Evolutionary conservation across 805 yeast species (phyloP).

Genomic region (Lipomyces spencermartinsiae): DNA sequence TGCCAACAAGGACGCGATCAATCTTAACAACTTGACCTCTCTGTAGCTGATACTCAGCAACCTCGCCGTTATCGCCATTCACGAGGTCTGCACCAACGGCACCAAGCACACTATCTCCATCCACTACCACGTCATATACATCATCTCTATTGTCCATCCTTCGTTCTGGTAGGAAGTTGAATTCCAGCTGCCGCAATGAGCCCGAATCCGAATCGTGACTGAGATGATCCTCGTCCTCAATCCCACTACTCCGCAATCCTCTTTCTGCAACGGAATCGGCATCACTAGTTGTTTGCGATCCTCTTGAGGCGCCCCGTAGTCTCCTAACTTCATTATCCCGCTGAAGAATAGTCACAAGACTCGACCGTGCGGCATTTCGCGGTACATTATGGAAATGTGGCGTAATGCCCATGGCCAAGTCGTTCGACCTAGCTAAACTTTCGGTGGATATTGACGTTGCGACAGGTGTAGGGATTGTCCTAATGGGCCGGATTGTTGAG

Average conservation of each 20-base stretch:
- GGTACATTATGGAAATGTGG: conserved; percentile 30
- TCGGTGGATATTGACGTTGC: conserved; percentile 31
- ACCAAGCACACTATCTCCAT: conserved; percentile 27
- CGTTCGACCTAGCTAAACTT: conserved; percentile 24
- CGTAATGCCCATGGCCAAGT: conserved; percentile 14
- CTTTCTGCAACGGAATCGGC: neutral
- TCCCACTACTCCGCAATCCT: conserved; percentile 4
- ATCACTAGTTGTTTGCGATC: conserved; percentile 2
- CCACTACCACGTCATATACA: conserved; percentile 17
- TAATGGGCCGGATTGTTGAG: conserved; percentile 28
- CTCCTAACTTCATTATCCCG: conserved; percentile 24
- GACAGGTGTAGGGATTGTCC: conserved; percentile 40
- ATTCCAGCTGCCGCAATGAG: conserved; percentile 21
- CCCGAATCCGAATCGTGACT: conserved; percentile 27
- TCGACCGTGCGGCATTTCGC: conserved; percentile 25
- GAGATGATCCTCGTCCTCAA: conserved; percentile 16
- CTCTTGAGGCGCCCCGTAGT: conserved; percentile 17
- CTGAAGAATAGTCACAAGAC: conserved; percentile 26
- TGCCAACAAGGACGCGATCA: conserved; percentile 73
- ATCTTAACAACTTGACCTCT: conserved; percentile 68
- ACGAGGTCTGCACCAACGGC: conserved; percentile 24
- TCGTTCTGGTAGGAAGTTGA: conserved; percentile 23
- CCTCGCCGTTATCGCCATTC: conserved; percentile 9
- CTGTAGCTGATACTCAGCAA: conserved; percentile 27
- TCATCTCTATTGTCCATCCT: conserved; percentile 7